Percentiles rank a stretch among this genome's conserved stretches.
Conservation (phyloP, 2,329 filamentous ascomycete species). For the Dissoconium aciculare region DNA sequence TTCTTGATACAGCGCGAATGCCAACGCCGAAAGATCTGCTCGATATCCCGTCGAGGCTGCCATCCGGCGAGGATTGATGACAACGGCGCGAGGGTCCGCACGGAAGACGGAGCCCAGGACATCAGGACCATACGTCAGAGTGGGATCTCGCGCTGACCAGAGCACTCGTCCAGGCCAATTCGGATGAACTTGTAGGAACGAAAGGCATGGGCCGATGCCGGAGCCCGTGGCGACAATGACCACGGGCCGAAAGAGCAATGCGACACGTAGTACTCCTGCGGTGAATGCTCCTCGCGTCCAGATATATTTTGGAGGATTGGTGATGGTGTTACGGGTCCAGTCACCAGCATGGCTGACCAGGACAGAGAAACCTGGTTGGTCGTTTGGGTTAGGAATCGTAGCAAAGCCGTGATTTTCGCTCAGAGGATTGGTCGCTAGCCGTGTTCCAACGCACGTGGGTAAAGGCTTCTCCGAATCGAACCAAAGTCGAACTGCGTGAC, state of each 20-base stretch:
- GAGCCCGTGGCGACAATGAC: constrained; percentile 58
- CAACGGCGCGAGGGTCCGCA: constrained; percentile 47
- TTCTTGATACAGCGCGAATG: constrained; percentile 36
- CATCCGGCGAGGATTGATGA: constrained; percentile 47
- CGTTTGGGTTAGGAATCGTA: constrained; percentile 46
- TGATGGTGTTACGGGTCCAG: constrained; percentile 54
- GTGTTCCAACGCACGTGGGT: constrained; percentile 28
- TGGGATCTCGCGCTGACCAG: constrained; percentile 51
- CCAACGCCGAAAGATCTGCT: constrained; percentile 44
- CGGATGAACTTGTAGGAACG: constrained; percentile 39
- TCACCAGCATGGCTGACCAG: constrained; percentile 60
- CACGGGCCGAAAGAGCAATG: constrained; percentile 49
- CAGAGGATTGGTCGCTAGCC: constrained; percentile 15
- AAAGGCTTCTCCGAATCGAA: constrained; percentile 48
- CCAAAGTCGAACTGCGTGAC: constrained; percentile 56
- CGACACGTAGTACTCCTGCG: constrained; percentile 52
- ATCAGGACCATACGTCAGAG: constrained; percentile 45
- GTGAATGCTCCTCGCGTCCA: constrained; percentile 56
- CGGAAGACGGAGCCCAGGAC: constrained; percentile 41
- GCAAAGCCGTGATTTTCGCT: constrained; percentile 65
- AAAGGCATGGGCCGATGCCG: constrained; percentile 55
- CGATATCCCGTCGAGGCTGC: constrained; percentile 37
- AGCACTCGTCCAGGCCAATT: constrained; percentile 43
- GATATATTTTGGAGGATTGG: constrained; percentile 43
- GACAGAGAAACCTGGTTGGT: constrained; percentile 45